Conservation (phyloP, 257 asterid species). For the Schizonepeta tenuifolia region DNA sequence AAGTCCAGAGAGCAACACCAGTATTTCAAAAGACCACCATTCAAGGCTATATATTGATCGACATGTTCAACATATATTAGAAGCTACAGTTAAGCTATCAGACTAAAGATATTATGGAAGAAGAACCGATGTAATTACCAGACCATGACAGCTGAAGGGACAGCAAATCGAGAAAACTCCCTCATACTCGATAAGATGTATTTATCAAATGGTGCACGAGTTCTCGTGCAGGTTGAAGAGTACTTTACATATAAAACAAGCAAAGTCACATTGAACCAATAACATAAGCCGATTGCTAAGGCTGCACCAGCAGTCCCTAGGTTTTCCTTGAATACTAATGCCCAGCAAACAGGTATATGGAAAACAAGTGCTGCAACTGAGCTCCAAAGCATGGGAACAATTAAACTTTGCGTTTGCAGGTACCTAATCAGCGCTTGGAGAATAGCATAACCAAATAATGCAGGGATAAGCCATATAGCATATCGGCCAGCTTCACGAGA, state of each 20-base stretch:
- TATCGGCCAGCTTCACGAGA: slow-evolving; percentile 56
- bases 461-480: slow-evolving; percentile 48
- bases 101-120: not conserved
- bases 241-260: slow-evolving; percentile 31
- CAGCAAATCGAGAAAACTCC: slow-evolving; percentile 27
- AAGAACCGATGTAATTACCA: slow-evolving; percentile 23
- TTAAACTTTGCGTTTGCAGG: slow-evolving; percentile 54
- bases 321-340: slow-evolving; percentile 27
- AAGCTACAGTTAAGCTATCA: not conserved
- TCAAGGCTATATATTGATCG: slow-evolving; percentile 21
- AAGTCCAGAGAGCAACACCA: slow-evolving; percentile 32
- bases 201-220: slow-evolving; percentile 28
- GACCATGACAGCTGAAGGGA: slow-evolving; percentile 39
- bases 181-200: not conserved
- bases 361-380: slow-evolving; percentile 27
- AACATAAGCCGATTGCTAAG: slow-evolving; percentile 27
- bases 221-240: slow-evolving; percentile 29
- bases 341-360: slow-evolving; percentile 36
- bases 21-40: slow-evolving; percentile 36
- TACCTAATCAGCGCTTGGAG: slow-evolving; percentile 52
- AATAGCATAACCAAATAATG: slow-evolving; percentile 53
- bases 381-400: slow-evolving; percentile 45
- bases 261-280: slow-evolving; percentile 33
- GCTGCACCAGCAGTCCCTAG: slow-evolving; percentile 38
- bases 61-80: not conserved